Conservation (phyloP, 345 rosid genomes). For the Pistacia vera region DNA sequence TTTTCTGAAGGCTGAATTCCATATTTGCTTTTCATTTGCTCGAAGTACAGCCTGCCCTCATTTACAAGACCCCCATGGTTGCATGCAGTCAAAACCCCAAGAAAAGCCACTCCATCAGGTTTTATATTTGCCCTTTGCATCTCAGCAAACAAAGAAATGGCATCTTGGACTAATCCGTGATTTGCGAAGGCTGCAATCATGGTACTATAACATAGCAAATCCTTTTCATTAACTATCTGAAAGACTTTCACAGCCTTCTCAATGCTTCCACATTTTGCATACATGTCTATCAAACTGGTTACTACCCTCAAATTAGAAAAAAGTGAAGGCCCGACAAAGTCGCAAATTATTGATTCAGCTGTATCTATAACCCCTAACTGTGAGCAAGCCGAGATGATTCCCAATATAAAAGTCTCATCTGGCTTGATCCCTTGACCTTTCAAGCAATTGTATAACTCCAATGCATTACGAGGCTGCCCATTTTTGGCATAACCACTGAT, state of each 20-base stretch:
- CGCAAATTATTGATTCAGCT: conserved; percentile 16
- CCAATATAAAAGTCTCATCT: conserved; percentile 31
- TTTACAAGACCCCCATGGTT: conserved; percentile 35
- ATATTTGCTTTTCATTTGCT: conserved; percentile 32
- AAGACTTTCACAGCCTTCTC: conserved; percentile 25
- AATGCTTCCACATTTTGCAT: conserved; percentile 33
- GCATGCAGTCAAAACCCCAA: conserved; percentile 41
- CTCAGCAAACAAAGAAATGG: conserved; percentile 30
- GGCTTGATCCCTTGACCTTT: conserved; percentile 26
- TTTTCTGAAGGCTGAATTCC: conserved; percentile 34
- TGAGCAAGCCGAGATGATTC: conserved; percentile 31
- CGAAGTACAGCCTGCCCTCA: conserved; percentile 38
- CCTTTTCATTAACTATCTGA: conserved; percentile 26
- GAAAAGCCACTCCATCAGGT: conserved; percentile 37
- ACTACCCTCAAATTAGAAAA: conserved; percentile 4
- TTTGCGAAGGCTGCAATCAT: conserved; percentile 40
- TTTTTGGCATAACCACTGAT: conserved; percentile 34
- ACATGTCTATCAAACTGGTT: conserved; percentile 33
- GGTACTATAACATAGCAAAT: conserved; percentile 32
- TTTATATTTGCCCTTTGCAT: conserved; percentile 28
- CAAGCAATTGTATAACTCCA: conserved; percentile 29
- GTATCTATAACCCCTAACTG: conserved; percentile 24
- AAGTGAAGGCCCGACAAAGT: conserved; percentile 17
- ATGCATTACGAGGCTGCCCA: conserved; percentile 34
- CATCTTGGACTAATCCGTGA: conserved; percentile 33